phyloP scores from a whole-genome alignment of 352 stramenopile species.

The Phytophthora fragariaefolia region DNA sequence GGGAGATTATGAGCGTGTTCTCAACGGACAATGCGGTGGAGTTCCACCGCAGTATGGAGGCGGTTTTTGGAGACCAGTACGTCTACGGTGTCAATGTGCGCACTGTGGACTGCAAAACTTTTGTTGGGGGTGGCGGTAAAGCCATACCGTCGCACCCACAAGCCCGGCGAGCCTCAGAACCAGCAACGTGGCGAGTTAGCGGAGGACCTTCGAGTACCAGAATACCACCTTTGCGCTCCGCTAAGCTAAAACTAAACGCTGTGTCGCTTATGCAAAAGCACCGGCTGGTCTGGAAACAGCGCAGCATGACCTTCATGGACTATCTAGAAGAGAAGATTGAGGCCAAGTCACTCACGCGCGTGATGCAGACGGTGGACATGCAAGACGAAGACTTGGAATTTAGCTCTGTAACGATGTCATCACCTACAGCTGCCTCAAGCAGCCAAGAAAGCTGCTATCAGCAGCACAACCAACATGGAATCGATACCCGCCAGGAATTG shows the following conservation, averaged over 20 bases:
- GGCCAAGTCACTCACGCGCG: constrained; percentile 60
- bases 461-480: constrained; percentile 24
- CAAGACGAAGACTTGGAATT: constrained; percentile 41
- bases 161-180: constrained; percentile 27
- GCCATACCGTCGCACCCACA: constrained; percentile 9
- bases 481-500: constrained; percentile 30
- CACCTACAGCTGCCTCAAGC: constrained; percentile 28
- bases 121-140: constrained; percentile 1
- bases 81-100: constrained; percentile 60
- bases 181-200: constrained; percentile 11
- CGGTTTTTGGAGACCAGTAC: constrained; percentile 69
- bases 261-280: constrained; percentile 64
- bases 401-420: constrained; percentile 28
- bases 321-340: constrained; percentile 63
- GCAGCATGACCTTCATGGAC: constrained; percentile 66
- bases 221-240: constrained; percentile 24
- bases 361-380: constrained; percentile 65
- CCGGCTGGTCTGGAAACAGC: constrained; percentile 51
- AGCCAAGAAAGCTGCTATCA: constrained; percentile 25
- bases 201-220: neutral
- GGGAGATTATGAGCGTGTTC: constrained; percentile 67
- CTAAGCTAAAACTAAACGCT: constrained; percentile 58
- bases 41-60: constrained; percentile 72
- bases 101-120: constrained; percentile 40
- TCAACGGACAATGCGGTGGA: constrained; percentile 50